phyloP scores from a whole-genome alignment of 306 rosid species.

The Oemleria cerasiformis region DNA sequence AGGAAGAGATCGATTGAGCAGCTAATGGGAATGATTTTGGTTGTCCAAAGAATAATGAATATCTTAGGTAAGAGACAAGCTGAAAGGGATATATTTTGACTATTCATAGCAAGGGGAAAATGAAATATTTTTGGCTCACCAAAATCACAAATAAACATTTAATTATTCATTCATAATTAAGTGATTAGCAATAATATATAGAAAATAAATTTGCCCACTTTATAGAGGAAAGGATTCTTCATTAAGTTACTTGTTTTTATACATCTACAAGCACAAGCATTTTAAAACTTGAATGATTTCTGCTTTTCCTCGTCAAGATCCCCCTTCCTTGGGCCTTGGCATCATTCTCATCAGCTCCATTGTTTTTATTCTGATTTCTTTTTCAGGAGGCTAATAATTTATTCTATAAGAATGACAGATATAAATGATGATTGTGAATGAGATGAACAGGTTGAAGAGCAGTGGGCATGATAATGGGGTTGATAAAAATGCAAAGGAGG shows the following conservation, averaged over 20 bases:
- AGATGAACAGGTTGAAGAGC: constrained; percentile 37
- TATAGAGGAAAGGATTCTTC: background rate
- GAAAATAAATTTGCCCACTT: constrained; percentile 32
- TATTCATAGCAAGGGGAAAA: background rate
- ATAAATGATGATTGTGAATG: background rate
- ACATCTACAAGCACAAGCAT: background rate
- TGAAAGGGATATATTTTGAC: constrained; percentile 17
- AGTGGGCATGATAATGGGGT: constrained; percentile 63
- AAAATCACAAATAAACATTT: constrained; percentile 11
- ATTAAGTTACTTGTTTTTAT: no score
- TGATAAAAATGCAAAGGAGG: constrained; percentile 50
- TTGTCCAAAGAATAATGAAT: constrained; percentile 17
- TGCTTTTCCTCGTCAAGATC: constrained; percentile 21
- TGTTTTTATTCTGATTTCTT: constrained; percentile 10
- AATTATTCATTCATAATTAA: constrained; percentile 23
- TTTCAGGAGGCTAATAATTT: constrained; percentile 11
- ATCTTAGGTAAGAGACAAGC: constrained; percentile 11
- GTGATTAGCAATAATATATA: no score
- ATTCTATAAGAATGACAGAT: constrained; percentile 45
- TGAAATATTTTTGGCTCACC: background rate
- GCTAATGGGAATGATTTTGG: background rate
- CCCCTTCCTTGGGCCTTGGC: constrained; percentile 5
- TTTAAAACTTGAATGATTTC: constrained; percentile 14
- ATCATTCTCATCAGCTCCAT: constrained; percentile 3
- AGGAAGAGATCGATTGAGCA: background rate